Percentiles rank a stretch among this genome's conserved stretches.
Conservation (phyloP, 192 early-diverging fungal genomes). For the Podila horticola region DNA sequence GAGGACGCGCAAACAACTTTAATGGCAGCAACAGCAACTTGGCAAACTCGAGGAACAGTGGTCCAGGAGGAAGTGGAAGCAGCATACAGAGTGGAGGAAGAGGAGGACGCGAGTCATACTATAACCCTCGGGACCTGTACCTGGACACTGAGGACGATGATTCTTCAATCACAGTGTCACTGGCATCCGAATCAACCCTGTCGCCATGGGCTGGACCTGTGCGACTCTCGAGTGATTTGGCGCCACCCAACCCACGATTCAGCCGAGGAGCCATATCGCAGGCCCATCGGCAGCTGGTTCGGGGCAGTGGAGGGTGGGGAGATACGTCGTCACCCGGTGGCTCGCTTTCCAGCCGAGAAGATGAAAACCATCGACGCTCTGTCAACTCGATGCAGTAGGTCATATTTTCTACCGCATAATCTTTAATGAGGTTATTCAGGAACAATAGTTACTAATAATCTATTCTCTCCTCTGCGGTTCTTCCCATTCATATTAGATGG, state of each 20-base stretch:
- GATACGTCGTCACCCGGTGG: slow-evolving; percentile 42
- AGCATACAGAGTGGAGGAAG: not conserved
- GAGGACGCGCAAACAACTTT: not conserved
- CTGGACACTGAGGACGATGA: slow-evolving; percentile 34
- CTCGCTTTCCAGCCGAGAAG: slow-evolving; percentile 32
- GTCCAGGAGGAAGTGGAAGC: not conserved
- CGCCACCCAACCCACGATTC: slow-evolving; percentile 41
- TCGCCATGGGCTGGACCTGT: slow-evolving; percentile 38
- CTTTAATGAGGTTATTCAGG: not conserved
- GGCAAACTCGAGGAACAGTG: not conserved
- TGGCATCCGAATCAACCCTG: slow-evolving; percentile 25
- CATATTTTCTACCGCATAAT: not conserved
- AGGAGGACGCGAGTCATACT: slow-evolving; percentile 15
- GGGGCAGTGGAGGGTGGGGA: slow-evolving; percentile 18
- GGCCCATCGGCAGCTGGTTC: slow-evolving; percentile 44
- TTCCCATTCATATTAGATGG: slow-evolving; percentile 25
- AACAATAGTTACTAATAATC: not conserved
- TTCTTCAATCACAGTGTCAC: slow-evolving; percentile 19
- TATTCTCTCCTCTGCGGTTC: not conserved
- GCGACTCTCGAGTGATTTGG: slow-evolving; percentile 27
- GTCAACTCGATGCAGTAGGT: slow-evolving; percentile 50
- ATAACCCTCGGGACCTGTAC: slow-evolving; percentile 37
- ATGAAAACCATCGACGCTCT: slow-evolving; percentile 35
- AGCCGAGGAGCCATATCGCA: slow-evolving; percentile 42
- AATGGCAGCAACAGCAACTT: not conserved